phyloP scores from a whole-genome alignment of 768 basidiomycete genomes.

The Calocybe gangraenosa region DNA sequence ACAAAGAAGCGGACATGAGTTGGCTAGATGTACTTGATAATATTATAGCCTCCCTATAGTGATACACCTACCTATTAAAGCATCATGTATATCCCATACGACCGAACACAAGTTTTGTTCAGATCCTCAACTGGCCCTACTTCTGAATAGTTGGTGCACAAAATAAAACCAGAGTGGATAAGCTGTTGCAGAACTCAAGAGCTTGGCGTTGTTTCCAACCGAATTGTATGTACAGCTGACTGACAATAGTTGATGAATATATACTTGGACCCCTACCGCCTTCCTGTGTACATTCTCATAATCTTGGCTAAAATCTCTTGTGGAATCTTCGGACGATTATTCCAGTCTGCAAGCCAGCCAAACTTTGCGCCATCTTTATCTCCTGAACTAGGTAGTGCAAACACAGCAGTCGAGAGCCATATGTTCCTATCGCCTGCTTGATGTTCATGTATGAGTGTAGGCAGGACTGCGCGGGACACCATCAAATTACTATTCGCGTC shows the following conservation, averaged over 20 bases:
- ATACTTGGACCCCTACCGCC: not conserved
- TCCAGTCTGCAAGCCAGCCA: conserved; percentile 49
- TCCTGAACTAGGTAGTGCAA: conserved; percentile 48
- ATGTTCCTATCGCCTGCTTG: conserved; percentile 32
- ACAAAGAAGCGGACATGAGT: conserved; percentile 46
- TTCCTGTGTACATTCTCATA: conserved; percentile 9
- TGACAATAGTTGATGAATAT: no score
- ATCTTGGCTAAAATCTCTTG: conserved; percentile 26
- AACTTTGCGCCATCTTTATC: conserved; percentile 30
- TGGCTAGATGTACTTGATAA: not conserved
- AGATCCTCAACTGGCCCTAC: no score
- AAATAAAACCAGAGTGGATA: no score
- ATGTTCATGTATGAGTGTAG: conserved; percentile 53
- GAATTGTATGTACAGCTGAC: no score
- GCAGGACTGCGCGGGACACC: conserved; percentile 61
- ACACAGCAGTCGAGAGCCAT: conserved; percentile 66
- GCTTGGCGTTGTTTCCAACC: no score
- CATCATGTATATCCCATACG: conserved; percentile 36
- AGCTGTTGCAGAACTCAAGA: no score
- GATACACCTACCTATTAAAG: conserved; percentile 32
- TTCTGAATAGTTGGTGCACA: no score
- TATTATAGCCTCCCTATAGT: not conserved
- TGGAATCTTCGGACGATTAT: conserved; percentile 39
- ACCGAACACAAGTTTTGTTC: no score
- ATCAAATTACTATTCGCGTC: conserved; percentile 75